A percentile compares a stretch with the other conserved stretches of the same genome.
Evolutionary conservation across 2,329 filamentous ascomycete species (phyloP).

Genomic region (Chrysoporthe puriensis): DNA sequence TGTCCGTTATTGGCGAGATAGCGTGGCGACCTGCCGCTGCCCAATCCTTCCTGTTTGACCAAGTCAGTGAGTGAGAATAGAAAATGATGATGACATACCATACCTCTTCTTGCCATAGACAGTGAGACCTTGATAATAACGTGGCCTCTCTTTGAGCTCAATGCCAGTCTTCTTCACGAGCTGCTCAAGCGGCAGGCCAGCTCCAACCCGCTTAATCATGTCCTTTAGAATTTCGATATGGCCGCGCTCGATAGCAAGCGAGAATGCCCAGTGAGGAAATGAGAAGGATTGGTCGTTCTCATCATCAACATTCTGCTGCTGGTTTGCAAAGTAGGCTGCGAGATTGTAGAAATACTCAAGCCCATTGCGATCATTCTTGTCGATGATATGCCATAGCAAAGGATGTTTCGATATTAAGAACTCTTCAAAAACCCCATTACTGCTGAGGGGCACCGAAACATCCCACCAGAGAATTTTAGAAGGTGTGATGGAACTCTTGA

Average conservation of each 20-base stretch:
- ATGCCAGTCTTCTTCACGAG: conserved; percentile 69
- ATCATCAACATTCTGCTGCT: conserved; percentile 40
- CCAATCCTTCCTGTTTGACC: conserved; percentile 65
- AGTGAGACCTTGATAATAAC: conserved; percentile 76
- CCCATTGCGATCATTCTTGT: conserved; percentile 55
- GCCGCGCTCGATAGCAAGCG: conserved; percentile 48
- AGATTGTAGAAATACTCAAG: conserved; percentile 63
- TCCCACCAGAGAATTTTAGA: neutral
- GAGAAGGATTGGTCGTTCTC: conserved; percentile 41
- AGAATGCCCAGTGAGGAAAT: conserved; percentile 48
- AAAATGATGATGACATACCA: neutral
- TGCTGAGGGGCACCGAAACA: conserved; percentile 27
- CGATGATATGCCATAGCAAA: conserved; percentile 52
- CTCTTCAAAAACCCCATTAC: conserved; percentile 37
- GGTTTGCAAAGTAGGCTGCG: conserved; percentile 47
- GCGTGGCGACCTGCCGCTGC: conserved; percentile 62
- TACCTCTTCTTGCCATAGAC: conserved; percentile 73
- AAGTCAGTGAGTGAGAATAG: neutral
- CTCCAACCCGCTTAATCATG: conserved; percentile 68
- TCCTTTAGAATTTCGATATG: conserved; percentile 62
- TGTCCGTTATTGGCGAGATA: conserved; percentile 43
- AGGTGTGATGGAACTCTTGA: conserved; percentile 66
- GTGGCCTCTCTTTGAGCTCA: conserved; percentile 65
- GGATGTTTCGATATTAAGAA: conserved; percentile 28
- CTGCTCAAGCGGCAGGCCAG: conserved; percentile 69